A percentile compares a stretch with the other conserved stretches of the same genome.
Evolutionary conservation across 192 early-diverging fungal species (phyloP).

Genomic region (Neocallimastix lanati): DNA sequence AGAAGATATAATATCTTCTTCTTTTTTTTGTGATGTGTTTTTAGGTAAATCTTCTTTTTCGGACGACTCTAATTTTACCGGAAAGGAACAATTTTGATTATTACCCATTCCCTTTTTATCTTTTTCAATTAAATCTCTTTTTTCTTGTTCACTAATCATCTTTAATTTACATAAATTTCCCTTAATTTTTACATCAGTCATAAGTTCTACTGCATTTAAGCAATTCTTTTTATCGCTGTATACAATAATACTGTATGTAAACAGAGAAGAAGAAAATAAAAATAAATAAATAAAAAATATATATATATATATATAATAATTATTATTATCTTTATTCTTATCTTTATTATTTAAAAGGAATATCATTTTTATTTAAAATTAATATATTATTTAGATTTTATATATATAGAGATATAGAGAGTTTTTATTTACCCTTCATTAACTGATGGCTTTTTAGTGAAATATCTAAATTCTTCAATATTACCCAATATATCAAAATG

Average conservation of each 20-base stretch:
- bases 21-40: neutral
- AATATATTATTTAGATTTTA: too few species aligned
- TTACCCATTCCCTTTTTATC: neutral
- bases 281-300: neutral
- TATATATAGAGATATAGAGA: too few species aligned
- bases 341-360: too few species aligned
- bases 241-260: neutral
- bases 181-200: neutral
- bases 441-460: neutral
- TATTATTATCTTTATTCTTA: too few species aligned
- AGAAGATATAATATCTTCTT: too few species aligned
- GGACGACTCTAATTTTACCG: too few species aligned
- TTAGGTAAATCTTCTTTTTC: too few species aligned
- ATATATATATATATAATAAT: too few species aligned
- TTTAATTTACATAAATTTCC: neutral
- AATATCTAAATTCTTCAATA: neutral
- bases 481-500: neutral
- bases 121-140: neutral
- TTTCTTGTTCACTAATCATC: neutral
- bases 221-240: neutral
- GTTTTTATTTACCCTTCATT: neutral
- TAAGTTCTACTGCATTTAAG: neutral
- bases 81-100: neutral
- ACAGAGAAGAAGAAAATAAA: neutral
- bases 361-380: too few species aligned